Percentiles rank a stretch among this genome's conserved stretches.
These are phyloP conservation scores for Ophiocordyceps unilateralis DNA, from an alignment of 2,329 filamentous ascomycete species.

Conservation along the genomic window DNA sequence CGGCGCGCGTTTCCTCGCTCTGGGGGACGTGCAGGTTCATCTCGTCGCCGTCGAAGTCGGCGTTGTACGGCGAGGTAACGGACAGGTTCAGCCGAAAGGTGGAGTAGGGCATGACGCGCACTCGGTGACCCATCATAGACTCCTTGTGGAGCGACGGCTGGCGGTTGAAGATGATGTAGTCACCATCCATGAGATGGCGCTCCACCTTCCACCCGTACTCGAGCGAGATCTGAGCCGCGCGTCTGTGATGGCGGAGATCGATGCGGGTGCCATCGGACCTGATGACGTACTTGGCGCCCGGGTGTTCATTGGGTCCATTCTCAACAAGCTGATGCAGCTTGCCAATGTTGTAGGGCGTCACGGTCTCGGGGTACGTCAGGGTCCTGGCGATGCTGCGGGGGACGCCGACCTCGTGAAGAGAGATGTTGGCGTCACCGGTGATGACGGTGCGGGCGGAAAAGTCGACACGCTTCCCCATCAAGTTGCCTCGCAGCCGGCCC, in stretches of 20 bases:
- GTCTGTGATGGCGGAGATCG: constrained; percentile 83
- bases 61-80: constrained; percentile 97
- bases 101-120: constrained; percentile 96
- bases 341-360: constrained; percentile 94
- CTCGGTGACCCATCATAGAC: constrained; percentile 99
- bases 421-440: constrained; percentile 93
- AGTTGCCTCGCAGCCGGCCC: constrained; percentile 87
- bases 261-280: constrained; percentile 86
- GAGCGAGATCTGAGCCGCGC: constrained; percentile 67
- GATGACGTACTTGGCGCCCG: constrained; percentile 92
- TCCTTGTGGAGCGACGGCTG: constrained; percentile 98
- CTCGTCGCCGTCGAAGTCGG: constrained; percentile 98
- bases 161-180: constrained; percentile 99
- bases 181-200: constrained; percentile 85
- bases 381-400: constrained; percentile 84
- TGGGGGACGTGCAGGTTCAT: constrained; percentile 99
- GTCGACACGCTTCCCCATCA: constrained; percentile 99
- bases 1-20: constrained; percentile 87
- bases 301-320: constrained; percentile 88
- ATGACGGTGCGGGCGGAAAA: constrained; percentile 99
- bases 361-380: constrained; percentile 89
- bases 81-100: constrained; percentile 96
- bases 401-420: constrained; percentile 92
- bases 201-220: constrained; percentile 99
- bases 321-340: constrained; percentile 78